These are phyloP conservation scores for Creolimax fragrantissima DNA, from an alignment of 78 protist species.

Conservation along the genomic window DNA sequence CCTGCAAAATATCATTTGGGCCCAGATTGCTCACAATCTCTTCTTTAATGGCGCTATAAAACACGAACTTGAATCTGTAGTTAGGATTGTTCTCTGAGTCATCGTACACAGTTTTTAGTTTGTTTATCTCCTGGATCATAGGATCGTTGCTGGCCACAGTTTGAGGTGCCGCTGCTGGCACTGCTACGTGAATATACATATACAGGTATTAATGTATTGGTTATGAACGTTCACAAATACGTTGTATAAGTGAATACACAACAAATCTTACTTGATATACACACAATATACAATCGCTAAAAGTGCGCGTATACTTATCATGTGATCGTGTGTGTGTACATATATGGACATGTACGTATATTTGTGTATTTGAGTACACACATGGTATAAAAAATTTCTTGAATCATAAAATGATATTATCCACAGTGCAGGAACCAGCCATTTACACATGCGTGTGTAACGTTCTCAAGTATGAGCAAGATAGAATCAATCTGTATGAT, in stretches of 20 bases:
- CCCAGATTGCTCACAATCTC: not conserved
- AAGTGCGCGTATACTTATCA: no score
- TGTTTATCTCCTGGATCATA: not conserved
- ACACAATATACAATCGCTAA: no score
- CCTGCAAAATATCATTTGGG: not conserved
- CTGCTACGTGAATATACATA: not conserved
- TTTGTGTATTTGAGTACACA: not conserved
- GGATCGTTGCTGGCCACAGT: not conserved
- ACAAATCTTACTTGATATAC: no score
- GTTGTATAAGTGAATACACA: no score
- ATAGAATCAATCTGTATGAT: no score
- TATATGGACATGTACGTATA: not conserved
- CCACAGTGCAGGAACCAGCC: no score
- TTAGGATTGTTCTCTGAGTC: not conserved
- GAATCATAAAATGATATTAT: no score
- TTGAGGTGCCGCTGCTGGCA: not conserved
- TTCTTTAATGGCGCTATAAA: not conserved
- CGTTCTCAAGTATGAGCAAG: no score
- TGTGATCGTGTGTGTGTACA: no score
- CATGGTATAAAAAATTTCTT: no score
- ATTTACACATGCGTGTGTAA: no score
- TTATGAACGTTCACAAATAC: not conserved
- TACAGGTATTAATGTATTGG: not conserved
- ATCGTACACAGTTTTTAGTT: not conserved
- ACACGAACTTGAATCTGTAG: not conserved